These are phyloP conservation scores for Reutealis trisperma DNA, from an alignment of 345 rosid genomes.

Conservation along the genomic window DNA sequence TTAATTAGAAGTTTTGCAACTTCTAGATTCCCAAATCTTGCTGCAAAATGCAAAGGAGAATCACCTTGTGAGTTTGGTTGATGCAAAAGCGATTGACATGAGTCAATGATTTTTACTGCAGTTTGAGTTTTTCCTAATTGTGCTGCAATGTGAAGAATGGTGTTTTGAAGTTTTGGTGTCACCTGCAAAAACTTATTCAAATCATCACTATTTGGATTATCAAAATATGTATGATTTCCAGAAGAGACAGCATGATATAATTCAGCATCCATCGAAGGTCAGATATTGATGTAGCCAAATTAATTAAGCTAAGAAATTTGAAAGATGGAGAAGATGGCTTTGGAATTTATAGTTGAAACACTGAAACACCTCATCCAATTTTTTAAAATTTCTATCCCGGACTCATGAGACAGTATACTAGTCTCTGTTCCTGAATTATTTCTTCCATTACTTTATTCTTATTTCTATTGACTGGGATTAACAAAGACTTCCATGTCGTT, in stretches of 20 bases:
- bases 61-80: constrained; percentile 37
- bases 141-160: constrained; percentile 41
- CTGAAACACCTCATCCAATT: no score
- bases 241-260: constrained; percentile 11
- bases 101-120: constrained; percentile 17
- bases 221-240: constrained; percentile 8
- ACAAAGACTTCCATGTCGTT: no score
- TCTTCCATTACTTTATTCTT: no score
- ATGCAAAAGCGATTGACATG: constrained; percentile 29
- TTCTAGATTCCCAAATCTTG: constrained; percentile 31
- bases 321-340: no score
- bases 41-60: constrained; percentile 43
- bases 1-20: constrained; percentile 19
- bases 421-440: no score
- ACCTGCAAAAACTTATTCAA: not conserved
- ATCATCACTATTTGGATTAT: not conserved
- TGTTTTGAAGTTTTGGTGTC: constrained; percentile 31
- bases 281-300: no score
- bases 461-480: no score
- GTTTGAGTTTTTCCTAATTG: constrained; percentile 21
- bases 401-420: no score
- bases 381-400: no score
- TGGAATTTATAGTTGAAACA: no score
- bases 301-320: no score
- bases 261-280: constrained; percentile 5